phyloP scores from a whole-genome alignment of 2,329 filamentous ascomycete genomes.

The Bertia moriformis region DNA sequence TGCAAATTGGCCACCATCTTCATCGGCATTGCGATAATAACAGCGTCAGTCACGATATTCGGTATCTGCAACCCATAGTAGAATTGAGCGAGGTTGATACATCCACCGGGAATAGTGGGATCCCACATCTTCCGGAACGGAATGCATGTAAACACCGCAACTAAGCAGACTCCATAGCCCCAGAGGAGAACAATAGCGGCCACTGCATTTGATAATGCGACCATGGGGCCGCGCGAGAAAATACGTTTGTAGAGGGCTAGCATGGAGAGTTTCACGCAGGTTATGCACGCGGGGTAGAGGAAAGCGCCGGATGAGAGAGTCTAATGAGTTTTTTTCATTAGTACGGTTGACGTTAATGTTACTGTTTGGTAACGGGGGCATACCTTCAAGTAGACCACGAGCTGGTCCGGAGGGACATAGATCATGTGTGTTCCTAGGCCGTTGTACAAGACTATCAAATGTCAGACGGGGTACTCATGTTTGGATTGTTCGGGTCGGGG shows the following conservation, averaged over 20 bases:
- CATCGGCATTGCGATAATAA: slow-evolving; percentile 6
- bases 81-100: slow-evolving; percentile 4
- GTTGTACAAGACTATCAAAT: background rate
- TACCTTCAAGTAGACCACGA: slow-evolving; percentile 1
- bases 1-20: slow-evolving; percentile 4
- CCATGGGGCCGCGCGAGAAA: background rate
- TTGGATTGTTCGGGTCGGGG: background rate
- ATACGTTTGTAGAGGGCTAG: slow-evolving; percentile 11
- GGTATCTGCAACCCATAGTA: slow-evolving; percentile 4
- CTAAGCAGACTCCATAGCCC: slow-evolving; percentile 4
- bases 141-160: slow-evolving; percentile 3
- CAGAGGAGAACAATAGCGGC: slow-evolving; percentile 4
- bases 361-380: no score
- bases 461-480: background rate
- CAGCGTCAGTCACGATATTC: slow-evolving; percentile 6
- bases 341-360: no score
- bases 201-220: background rate
- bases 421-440: background rate
- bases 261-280: slow-evolving; percentile 13
- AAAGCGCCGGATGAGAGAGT: slow-evolving; percentile 5
- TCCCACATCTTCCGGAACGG: slow-evolving; percentile 6
- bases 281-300: slow-evolving; percentile 10
- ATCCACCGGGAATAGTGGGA: background rate
- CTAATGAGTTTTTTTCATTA: no score
- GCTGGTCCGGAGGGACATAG: background rate